Conservation (phyloP, 202 grass and related monocot genomes). For the Carex arenaria region DNA sequence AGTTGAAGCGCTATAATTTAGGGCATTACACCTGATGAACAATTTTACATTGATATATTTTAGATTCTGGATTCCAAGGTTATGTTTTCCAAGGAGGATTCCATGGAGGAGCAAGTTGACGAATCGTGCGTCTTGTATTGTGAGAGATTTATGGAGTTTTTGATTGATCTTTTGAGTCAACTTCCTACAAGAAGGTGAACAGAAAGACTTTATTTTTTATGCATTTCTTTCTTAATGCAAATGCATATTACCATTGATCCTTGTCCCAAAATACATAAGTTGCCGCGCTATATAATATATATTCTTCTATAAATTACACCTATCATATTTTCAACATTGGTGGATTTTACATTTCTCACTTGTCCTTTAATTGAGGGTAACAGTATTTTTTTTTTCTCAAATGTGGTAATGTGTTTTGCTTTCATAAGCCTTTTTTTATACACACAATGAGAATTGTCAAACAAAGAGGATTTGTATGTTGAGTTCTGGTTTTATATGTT, state of each 20-base stretch:
- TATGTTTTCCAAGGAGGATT: slow-evolving; percentile 43
- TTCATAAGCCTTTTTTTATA: neutral
- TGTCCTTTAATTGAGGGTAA: neutral
- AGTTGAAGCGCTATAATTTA: neutral
- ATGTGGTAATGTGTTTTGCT: neutral
- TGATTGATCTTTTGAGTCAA: slow-evolving; percentile 99
- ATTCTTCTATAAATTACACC: neutral
- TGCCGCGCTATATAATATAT: neutral
- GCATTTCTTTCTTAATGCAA: neutral
- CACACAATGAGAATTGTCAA: neutral
- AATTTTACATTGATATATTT: neutral
- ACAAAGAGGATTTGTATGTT: neutral
- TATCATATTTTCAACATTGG: neutral
- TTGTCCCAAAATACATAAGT: neutral
- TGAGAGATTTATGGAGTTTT: slow-evolving; percentile 97
- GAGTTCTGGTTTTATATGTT: neutral
- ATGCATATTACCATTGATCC: neutral
- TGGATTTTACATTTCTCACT: neutral
- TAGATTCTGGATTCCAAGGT: slow-evolving; percentile 70
- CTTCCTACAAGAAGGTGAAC: slow-evolving; percentile 84
- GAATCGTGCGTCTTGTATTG: slow-evolving; percentile 94
- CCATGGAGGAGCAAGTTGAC: slow-evolving; percentile 50
- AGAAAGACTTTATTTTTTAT: slow-evolving; percentile 7
- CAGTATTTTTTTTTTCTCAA: neutral
- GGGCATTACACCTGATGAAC: neutral